phyloP scores from a whole-genome alignment of 2,329 filamentous ascomycete species.

The Paramyrothecium roridum region DNA sequence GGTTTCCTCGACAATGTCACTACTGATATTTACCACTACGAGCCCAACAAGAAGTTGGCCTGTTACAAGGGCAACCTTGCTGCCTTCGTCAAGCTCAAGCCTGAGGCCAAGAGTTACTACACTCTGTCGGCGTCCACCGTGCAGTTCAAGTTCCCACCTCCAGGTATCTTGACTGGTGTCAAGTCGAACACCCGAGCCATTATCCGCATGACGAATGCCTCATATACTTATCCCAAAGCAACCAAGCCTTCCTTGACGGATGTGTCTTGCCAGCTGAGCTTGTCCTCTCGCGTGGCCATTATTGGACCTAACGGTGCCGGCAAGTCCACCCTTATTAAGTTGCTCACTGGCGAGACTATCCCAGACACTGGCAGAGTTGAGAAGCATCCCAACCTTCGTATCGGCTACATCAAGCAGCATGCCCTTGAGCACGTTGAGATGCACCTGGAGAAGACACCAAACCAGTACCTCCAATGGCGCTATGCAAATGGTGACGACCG shows the following conservation, averaged over 20 bases:
- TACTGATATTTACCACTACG: conserved; percentile 99
- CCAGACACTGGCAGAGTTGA: conserved; percentile 84
- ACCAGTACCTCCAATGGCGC: conserved; percentile 98
- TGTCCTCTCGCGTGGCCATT: conserved; percentile 92
- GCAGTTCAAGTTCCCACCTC: conserved; percentile 97
- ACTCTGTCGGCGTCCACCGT: conserved; percentile 84
- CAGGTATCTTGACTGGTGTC: conserved; percentile 90
- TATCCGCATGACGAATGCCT: conserved; percentile 88
- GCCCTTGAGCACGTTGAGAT: conserved; percentile 98
- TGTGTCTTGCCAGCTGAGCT: conserved; percentile 80
- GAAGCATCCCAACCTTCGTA: conserved; percentile 97
- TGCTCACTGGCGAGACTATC: conserved; percentile 88
- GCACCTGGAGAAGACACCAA: conserved; percentile 98
- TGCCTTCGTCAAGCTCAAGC: conserved; percentile 82
- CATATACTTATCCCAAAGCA: conserved; percentile 89
- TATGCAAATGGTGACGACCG: conserved; percentile 96
- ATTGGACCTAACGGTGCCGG: conserved; percentile 97
- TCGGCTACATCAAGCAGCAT: conserved; percentile 99
- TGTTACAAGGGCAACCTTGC: conserved; percentile 81
- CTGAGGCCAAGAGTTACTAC: conserved; percentile 97
- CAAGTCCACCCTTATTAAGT: conserved; percentile 97
- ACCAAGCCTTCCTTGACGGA: conserved; percentile 83
- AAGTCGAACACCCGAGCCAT: conserved; percentile 94
- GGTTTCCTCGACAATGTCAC: conserved; percentile 96
- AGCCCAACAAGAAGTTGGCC: conserved; percentile 88